Percentiles rank a stretch among this genome's conserved stretches.
phyloP scores from a whole-genome alignment of 148 eudicot species.

The Amaranthus palmeri region DNA sequence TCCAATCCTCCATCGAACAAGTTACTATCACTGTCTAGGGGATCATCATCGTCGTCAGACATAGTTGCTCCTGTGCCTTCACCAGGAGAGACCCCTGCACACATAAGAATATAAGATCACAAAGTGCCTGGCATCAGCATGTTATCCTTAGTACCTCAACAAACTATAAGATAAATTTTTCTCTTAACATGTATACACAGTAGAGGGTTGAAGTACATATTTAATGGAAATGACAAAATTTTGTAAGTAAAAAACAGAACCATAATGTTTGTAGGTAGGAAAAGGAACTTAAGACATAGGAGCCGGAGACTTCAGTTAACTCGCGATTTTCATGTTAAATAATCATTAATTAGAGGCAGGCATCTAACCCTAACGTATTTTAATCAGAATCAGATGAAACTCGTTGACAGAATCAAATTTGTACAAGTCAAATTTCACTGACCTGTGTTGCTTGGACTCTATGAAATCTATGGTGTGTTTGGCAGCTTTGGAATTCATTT shows the following conservation, averaged over 20 bases:
- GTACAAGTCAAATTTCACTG: neutral
- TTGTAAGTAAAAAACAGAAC: neutral
- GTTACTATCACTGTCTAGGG: conserved; percentile 59
- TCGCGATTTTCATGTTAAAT: neutral
- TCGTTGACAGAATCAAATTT: neutral
- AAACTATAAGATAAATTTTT: neutral
- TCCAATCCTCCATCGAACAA: conserved; percentile 71
- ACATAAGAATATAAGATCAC: conserved; percentile 3
- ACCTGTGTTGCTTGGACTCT: neutral
- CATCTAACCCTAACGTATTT: neutral
- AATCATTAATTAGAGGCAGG: neutral
- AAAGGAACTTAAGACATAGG: neutral
- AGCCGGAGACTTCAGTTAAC: conserved; percentile 1
- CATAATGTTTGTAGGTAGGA: neutral
- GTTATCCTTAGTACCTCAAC: neutral
- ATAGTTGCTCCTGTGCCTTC: conserved; percentile 95
- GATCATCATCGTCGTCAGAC: conserved; percentile 95
- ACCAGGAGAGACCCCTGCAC: conserved; percentile 73
- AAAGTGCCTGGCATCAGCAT: conserved; percentile 6
- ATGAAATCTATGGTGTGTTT: too few relatives aligned
- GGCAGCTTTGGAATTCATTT: too few relatives aligned
- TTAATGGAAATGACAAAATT: neutral
- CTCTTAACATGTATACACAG: neutral
- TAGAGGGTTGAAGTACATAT: neutral
- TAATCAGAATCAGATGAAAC: neutral